Evolutionary conservation across 345 rosid species (phyloP), one percentile per base, ranked within the genome.

Genomic region (Erodium maritimum): DNA sequence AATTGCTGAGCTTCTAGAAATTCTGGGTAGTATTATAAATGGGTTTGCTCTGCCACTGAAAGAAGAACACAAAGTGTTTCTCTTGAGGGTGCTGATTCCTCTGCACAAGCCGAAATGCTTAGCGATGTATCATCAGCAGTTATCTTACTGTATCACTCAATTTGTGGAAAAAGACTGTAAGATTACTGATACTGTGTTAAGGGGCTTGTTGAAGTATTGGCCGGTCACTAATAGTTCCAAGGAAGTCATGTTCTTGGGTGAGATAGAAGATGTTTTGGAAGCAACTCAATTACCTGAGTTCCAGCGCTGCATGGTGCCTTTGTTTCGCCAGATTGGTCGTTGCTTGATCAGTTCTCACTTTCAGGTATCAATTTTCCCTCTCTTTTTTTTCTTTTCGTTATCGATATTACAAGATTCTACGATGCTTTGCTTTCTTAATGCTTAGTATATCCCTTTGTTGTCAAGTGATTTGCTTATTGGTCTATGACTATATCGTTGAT

Each of bases 61-160:
- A 81, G 97, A 87, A 77, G 97, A 91, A 59, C 97, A 91, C 66
- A 87, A 91, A 68, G 73, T 78, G 64, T 91, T 91, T 71, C 91
- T 91, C 55, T 76, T 82, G 21, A 74, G 82, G 34, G 91, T 73
- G 13, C 70, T 87, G 18, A 79, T 91, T 66, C 97, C 96, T 21
- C 73, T 91, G 67, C 97, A 87, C 71, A 91, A 83, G 55, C 94
- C 91, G 46, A 85, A 83, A 69, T 85, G 82, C 74, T 77, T 91
- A 52, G 80, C 86, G 7, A 83, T 75, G 78, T 87, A 91, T 67
- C 96, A 85, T 67, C 97, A 82, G 70, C 97, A 82, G 66, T 74
- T 91, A 61, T 85, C 91, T 60, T 91, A 91, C 73, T 83, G 94
- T 59, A 70, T 87, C 21, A 71, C 74, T 0, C 97, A 91, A 74